Conservation (phyloP, 2,329 filamentous ascomycete species). For the Hortaea werneckii region DNA sequence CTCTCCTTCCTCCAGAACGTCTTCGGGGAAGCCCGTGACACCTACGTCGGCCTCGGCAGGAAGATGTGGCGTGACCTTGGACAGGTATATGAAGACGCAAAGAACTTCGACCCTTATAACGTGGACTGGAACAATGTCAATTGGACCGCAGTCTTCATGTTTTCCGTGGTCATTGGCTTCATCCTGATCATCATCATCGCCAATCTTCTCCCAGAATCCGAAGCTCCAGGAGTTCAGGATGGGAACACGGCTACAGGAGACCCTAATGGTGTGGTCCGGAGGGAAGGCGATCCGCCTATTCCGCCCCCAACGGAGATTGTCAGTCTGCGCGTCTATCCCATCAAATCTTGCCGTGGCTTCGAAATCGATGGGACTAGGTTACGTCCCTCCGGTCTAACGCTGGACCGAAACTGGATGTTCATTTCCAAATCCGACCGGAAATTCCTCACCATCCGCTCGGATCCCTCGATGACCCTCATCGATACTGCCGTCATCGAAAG, state of each 20-base stretch:
- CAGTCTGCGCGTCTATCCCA: conserved; percentile 50
- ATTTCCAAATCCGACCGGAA: conserved; percentile 41
- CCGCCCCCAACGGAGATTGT: conserved; percentile 33
- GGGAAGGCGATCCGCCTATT: conserved; percentile 19
- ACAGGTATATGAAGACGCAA: neutral
- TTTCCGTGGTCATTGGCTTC: conserved; percentile 15
- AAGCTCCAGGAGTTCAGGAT: conserved; percentile 10
- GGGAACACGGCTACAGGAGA: conserved; percentile 13
- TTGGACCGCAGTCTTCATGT: conserved; percentile 14
- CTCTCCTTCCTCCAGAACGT: too few relatives aligned
- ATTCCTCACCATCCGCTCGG: conserved; percentile 54
- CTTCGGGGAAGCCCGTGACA: neutral
- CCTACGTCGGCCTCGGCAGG: neutral
- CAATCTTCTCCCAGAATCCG: conserved; percentile 10
- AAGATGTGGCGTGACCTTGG: neutral
- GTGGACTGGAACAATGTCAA: conserved; percentile 5
- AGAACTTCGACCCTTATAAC: conserved; percentile 1
- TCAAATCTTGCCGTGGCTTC: conserved; percentile 57
- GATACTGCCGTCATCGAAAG: conserved; percentile 40
- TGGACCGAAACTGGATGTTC: conserved; percentile 60
- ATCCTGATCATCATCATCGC: conserved; percentile 16
- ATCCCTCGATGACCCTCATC: conserved; percentile 54
- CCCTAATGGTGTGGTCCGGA: conserved; percentile 11
- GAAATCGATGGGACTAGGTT: conserved; percentile 43
- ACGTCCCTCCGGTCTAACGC: conserved; percentile 46